Evolutionary conservation across 2,329 filamentous ascomycete genomes (phyloP).

Genomic region (Hirsutella minnesotensis): DNA sequence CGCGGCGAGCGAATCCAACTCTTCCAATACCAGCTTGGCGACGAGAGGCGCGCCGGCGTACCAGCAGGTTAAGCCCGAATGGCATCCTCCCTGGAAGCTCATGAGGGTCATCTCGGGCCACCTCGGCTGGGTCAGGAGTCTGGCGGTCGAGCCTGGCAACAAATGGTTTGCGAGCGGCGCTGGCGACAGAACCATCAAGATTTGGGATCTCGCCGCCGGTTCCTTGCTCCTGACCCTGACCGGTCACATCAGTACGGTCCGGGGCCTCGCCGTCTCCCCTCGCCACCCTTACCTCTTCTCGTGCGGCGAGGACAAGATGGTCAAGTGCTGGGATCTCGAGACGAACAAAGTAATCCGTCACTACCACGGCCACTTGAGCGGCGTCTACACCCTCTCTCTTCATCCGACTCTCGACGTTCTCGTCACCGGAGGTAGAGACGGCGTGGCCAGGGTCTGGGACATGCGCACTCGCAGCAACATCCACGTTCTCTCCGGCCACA

Average conservation of each 20-base stretch:
- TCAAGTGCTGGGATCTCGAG: conserved; percentile 98
- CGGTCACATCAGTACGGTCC: conserved; percentile 87
- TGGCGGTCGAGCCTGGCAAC: conserved; percentile 91
- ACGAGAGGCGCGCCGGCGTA: conserved; percentile 16
- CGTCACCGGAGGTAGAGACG: conserved; percentile 88
- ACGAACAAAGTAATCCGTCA: conserved; percentile 99
- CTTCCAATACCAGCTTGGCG: conserved; percentile 20
- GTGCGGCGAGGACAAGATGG: conserved; percentile 98
- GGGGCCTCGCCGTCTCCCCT: conserved; percentile 83
- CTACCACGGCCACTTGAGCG: conserved; percentile 93
- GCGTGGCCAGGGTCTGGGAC: conserved; percentile 92
- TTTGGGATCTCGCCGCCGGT: conserved; percentile 91
- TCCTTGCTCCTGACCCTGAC: conserved; percentile 77
- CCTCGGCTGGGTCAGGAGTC: conserved; percentile 80
- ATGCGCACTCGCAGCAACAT: conserved; percentile 95
- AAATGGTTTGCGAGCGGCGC: conserved; percentile 96
- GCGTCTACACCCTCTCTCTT: conserved; percentile 86
- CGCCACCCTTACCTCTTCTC: conserved; percentile 95
- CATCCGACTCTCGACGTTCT: conserved; percentile 92
- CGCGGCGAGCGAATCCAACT: no score
- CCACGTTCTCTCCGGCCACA: conserved; percentile 85
- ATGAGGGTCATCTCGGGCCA: conserved; percentile 97
- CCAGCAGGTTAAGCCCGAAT: conserved; percentile 62
- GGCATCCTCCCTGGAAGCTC: conserved; percentile 97
- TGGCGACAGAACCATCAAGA: conserved; percentile 94